Evolutionary conservation across 805 yeast genomes (phyloP).

Genomic region (Starmerella roubikii): DNA sequence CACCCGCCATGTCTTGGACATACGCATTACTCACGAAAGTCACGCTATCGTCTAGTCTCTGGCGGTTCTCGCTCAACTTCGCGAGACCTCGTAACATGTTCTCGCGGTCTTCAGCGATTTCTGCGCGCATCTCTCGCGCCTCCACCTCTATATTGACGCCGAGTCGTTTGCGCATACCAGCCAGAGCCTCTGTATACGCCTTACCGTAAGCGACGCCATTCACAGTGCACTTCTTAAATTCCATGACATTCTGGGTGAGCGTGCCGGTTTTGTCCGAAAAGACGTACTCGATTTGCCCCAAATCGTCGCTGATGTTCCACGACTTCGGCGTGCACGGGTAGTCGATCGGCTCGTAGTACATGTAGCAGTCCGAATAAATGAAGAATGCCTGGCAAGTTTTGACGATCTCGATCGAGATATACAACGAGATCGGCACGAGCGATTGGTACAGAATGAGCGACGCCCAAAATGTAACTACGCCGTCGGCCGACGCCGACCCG

Average conservation of each 20-base stretch:
- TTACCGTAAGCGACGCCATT: conserved; percentile 57
- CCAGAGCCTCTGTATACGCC: conserved; percentile 68
- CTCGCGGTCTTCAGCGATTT: conserved; percentile 34
- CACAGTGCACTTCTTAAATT: conserved; percentile 64
- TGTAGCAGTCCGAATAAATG: conserved; percentile 53
- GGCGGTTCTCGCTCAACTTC: conserved; percentile 32
- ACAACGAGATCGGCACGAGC: conserved; percentile 66
- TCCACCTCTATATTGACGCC: conserved; percentile 52
- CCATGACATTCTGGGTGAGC: conserved; percentile 73
- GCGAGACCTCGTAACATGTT: conserved; percentile 37
- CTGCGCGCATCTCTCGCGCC: conserved; percentile 32
- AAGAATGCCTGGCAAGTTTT: conserved; percentile 69
- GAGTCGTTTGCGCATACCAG: conserved; percentile 54
- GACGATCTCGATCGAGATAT: conserved; percentile 67
- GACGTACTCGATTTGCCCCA: conserved; percentile 72
- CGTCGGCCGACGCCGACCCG: conserved; percentile 47
- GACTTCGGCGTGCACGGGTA: conserved; percentile 73
- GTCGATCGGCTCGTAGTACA: conserved; percentile 58
- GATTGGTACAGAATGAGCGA: conserved; percentile 63
- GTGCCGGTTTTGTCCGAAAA: conserved; percentile 81
- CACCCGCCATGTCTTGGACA: conserved; percentile 39
- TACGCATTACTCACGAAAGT: conserved; percentile 57
- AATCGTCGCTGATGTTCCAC: conserved; percentile 75
- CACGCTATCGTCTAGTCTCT: conserved; percentile 39
- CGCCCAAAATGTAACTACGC: conserved; percentile 59